A percentile compares a stretch with the other conserved stretches of the same genome.
Conservation (phyloP, 768 basidiomycete genomes). For the Lactarius sp. region DNA sequence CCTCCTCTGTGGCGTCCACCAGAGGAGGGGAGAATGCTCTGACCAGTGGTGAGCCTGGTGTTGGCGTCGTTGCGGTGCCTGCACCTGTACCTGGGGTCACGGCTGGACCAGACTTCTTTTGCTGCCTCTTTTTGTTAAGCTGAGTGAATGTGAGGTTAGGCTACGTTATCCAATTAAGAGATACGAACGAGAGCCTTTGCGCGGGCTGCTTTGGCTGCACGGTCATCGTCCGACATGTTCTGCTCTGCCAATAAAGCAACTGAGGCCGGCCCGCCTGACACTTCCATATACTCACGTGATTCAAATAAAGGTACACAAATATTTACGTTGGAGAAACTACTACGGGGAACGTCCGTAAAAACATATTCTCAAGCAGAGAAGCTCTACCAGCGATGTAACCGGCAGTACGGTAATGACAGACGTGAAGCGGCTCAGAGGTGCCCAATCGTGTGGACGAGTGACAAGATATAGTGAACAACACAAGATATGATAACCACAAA, state of each 20-base stretch:
- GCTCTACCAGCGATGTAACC: constrained; percentile 27
- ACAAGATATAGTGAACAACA: constrained; percentile 49
- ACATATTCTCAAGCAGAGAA: constrained; percentile 29
- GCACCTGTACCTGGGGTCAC: constrained; percentile 27
- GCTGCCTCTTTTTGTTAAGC: constrained; percentile 81
- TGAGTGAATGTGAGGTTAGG: constrained; percentile 31
- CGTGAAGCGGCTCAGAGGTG: constrained; percentile 46
- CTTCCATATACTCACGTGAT: constrained; percentile 12
- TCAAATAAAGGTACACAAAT: background rate
- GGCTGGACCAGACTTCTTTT: constrained; percentile 53
- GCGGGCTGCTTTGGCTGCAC: constrained; percentile 76
- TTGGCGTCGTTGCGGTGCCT: constrained; percentile 33
- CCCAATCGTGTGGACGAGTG: constrained; percentile 30
- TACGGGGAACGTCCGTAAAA: constrained; percentile 30
- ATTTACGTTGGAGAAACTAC: constrained; percentile 14
- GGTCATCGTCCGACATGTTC: constrained; percentile 58
- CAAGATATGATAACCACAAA: constrained; percentile 45
- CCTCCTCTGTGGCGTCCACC: constrained; percentile 32
- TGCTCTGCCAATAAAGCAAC: no score
- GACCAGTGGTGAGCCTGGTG: constrained; percentile 40
- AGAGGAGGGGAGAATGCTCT: constrained; percentile 31
- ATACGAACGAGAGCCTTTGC: constrained; percentile 72
- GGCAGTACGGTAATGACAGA: constrained; percentile 54
- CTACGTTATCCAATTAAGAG: background rate
- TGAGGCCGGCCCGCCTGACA: background rate